A percentile compares a stretch with the other conserved stretches of the same genome.
Evolutionary conservation across 108 stramenopile genomes (phyloP).

Genomic region (Thalassiosira profunda): DNA sequence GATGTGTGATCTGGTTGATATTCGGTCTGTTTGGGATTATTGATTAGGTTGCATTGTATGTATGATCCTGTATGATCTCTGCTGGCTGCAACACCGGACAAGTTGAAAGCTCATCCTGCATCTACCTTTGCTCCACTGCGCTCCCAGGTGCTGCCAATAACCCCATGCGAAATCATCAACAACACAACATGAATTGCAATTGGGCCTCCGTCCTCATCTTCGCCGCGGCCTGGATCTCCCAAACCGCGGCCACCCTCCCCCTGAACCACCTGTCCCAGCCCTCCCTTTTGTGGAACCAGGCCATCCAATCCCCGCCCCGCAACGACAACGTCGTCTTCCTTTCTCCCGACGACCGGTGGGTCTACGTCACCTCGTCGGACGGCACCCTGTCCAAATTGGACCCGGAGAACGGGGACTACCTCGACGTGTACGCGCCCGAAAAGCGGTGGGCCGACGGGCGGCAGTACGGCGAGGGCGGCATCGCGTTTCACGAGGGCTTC

Average conservation of each 20-base stretch:
- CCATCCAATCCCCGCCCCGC: not conserved
- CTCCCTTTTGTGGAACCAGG: not conserved
- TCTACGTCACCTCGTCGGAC: not conserved
- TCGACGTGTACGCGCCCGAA: not conserved
- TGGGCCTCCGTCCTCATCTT: no score
- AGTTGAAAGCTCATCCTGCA: no score
- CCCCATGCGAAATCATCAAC: no score
- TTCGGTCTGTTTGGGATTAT: no score
- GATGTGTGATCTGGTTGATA: no score
- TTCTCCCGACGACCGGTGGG: not conserved
- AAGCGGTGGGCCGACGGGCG: not conserved
- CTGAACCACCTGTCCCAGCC: not conserved
- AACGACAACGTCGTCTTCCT: not conserved
- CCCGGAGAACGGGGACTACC: not conserved
- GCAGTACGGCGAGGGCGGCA: not conserved
- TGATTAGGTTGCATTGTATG: no score
- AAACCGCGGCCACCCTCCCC: not conserved
- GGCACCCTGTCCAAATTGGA: conserved; percentile 4
- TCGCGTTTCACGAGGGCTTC: not conserved
- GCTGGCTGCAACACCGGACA: no score
- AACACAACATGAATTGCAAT: no score
- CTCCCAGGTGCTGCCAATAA: no score
- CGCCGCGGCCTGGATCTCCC: no score
- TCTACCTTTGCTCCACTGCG: no score
- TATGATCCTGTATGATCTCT: no score